Evolutionary conservation across 2,329 filamentous ascomycete genomes (phyloP).

Genomic region (Chrysosphaeria jannelii): DNA sequence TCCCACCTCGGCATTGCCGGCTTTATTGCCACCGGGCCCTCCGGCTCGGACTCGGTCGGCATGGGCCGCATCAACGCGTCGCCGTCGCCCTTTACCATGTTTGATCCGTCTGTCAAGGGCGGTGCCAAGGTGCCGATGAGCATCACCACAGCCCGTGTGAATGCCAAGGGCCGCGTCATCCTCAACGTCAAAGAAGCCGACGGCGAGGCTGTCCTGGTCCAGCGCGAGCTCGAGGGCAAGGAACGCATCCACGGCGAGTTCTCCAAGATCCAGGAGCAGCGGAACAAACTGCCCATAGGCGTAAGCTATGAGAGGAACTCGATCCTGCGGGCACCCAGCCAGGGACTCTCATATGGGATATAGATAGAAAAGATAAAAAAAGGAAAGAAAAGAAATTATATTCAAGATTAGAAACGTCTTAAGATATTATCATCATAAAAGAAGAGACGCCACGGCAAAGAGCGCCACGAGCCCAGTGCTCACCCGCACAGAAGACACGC

Average conservation of each 20-base stretch:
- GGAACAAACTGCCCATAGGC: constrained; percentile 5
- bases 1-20: constrained; percentile 23
- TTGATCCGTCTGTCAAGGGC: constrained; percentile 18
- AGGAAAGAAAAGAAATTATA: too few species aligned
- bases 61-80: constrained; percentile 2
- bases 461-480: too few species aligned
- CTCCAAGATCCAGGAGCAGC: constrained; percentile 4
- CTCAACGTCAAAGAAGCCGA: constrained; percentile 13
- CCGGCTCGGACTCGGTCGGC: constrained; percentile 10
- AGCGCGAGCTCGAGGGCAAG: constrained; percentile 14
- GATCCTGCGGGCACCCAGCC: too few species aligned
- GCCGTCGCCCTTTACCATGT: constrained; percentile 9
- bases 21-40: constrained; percentile 16
- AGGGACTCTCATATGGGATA: too few species aligned
- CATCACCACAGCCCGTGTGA: constrained; percentile 13
- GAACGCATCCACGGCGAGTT: constrained; percentile 8
- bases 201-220: constrained; percentile 13
- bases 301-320: not conserved
- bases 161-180: constrained; percentile 18
- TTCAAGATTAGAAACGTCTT: too few species aligned
- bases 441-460: too few species aligned
- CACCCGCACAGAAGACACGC: too few species aligned
- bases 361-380: too few species aligned
- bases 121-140: constrained; percentile 24
- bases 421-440: too few species aligned